phyloP scores from a whole-genome alignment of 495 filamentous ascomycete genomes.

The Xylaria acuta region DNA sequence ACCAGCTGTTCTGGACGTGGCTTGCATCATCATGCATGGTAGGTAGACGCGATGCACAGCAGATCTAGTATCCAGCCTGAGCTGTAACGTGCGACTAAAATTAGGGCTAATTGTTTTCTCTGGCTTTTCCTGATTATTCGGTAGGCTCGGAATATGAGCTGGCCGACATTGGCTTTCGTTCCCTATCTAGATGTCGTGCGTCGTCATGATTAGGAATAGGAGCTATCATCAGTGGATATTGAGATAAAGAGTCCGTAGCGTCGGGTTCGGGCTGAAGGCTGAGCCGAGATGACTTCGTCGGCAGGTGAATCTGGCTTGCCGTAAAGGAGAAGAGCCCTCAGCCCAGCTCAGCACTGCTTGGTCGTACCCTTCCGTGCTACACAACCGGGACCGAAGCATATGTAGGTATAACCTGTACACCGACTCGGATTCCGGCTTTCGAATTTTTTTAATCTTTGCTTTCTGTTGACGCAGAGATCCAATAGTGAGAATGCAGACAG shows the following conservation, averaged over 20 bases:
- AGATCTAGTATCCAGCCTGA: neutral
- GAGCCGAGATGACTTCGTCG: neutral
- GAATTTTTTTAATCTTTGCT: neutral
- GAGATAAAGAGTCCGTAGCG: neutral
- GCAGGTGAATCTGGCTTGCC: neutral
- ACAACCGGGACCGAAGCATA: constrained; percentile 5
- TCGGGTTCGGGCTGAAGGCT: neutral
- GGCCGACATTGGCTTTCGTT: neutral
- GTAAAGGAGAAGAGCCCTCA: neutral
- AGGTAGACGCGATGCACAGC: constrained; percentile 3
- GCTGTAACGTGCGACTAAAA: constrained; percentile 10
- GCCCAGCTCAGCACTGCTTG: neutral
- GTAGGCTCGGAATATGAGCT: neutral
- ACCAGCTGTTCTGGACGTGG: neutral
- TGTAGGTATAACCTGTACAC: neutral
- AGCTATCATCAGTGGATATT: neutral
- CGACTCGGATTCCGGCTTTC: neutral
- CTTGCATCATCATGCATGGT: constrained; percentile 20
- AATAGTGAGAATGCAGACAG: neutral
- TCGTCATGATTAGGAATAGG: neutral
- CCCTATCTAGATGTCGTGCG: neutral
- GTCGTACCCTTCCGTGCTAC: neutral
- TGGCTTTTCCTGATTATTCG: neutral
- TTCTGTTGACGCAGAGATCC: neutral
- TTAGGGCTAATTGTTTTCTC: neutral